Evolutionary conservation across 257 asterid species (phyloP).

Genomic region (Parsonsia alboflavescens): DNA sequence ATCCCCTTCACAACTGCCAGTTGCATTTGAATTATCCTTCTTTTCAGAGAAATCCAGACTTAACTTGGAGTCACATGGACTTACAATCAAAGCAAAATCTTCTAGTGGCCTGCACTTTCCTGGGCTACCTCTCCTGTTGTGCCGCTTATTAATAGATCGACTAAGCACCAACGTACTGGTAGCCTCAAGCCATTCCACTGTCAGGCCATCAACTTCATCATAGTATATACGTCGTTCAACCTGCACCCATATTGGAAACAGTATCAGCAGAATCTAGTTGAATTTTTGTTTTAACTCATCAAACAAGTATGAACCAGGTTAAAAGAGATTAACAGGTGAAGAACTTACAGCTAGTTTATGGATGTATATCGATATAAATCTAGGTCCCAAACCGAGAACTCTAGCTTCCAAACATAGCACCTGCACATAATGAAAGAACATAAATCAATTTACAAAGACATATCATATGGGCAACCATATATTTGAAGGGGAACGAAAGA

Average conservation of each 20-base stretch:
- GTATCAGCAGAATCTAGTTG: not conserved
- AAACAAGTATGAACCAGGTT: not conserved
- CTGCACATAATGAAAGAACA: slow-evolving; percentile 33
- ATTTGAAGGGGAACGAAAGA: not conserved
- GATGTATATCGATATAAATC: slow-evolving; percentile 82
- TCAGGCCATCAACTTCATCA: slow-evolving; percentile 74
- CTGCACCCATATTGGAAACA: slow-evolving; percentile 28
- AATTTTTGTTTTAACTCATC: not conserved
- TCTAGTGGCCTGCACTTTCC: slow-evolving; percentile 50
- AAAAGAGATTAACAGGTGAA: not conserved
- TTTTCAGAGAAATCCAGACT: slow-evolving; percentile 15
- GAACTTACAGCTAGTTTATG: slow-evolving; percentile 82
- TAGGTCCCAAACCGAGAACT: slow-evolving; percentile 81
- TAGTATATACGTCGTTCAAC: slow-evolving; percentile 73
- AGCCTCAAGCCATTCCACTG: slow-evolving; percentile 75
- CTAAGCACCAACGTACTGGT: slow-evolving; percentile 69
- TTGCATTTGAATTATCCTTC: slow-evolving; percentile 3
- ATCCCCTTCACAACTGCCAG: slow-evolving; percentile 6
- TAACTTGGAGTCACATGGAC: slow-evolving; percentile 37
- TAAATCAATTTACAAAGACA: not conserved
- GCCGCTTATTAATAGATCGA: slow-evolving; percentile 36
- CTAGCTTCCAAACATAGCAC: slow-evolving; percentile 61
- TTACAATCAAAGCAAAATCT: slow-evolving; percentile 52
- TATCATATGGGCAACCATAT: not conserved
- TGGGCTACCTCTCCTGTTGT: slow-evolving; percentile 43